A percentile compares a stretch with the other conserved stretches of the same genome.
Evolutionary conservation across 768 basidiomycete species (phyloP).

Genomic region (Kwoniella mangroviensis): DNA sequence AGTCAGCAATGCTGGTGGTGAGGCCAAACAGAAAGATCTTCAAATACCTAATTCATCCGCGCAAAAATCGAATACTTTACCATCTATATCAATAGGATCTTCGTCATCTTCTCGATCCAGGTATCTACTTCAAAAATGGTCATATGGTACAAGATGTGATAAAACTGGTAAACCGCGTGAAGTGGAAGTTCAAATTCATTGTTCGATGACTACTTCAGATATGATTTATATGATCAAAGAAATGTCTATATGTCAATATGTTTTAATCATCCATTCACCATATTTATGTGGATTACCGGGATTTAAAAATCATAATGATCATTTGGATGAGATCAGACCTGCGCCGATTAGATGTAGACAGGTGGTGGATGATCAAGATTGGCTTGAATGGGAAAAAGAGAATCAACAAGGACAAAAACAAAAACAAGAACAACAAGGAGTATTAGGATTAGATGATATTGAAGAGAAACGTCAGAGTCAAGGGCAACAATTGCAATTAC

Average conservation of each 20-base stretch:
- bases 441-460: not conserved
- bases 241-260: slow-evolving; percentile 89
- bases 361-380: slow-evolving; percentile 44
- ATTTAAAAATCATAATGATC: slow-evolving; percentile 64
- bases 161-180: slow-evolving; percentile 84
- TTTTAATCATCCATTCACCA: slow-evolving; percentile 91
- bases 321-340: slow-evolving; percentile 27
- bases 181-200: slow-evolving; percentile 98
- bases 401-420: slow-evolving; percentile 7
- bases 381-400: slow-evolving; percentile 29
- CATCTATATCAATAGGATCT: slow-evolving; percentile 35
- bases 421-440: not conserved
- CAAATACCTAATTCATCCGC: not conserved
- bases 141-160: slow-evolving; percentile 81
- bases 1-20: not conserved
- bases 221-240: slow-evolving; percentile 89
- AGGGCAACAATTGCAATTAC: slow-evolving; percentile 1
- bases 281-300: slow-evolving; percentile 91
- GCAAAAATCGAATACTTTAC: not conserved
- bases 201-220: slow-evolving; percentile 92
- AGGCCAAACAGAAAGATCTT: not conserved
- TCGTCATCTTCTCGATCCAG: slow-evolving; percentile 68
- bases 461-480: not conserved
- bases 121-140: slow-evolving; percentile 77
- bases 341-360: slow-evolving; percentile 49